Conservation (phyloP, 2,329 filamentous ascomycete species). For the Scedosporium minutisporum region DNA sequence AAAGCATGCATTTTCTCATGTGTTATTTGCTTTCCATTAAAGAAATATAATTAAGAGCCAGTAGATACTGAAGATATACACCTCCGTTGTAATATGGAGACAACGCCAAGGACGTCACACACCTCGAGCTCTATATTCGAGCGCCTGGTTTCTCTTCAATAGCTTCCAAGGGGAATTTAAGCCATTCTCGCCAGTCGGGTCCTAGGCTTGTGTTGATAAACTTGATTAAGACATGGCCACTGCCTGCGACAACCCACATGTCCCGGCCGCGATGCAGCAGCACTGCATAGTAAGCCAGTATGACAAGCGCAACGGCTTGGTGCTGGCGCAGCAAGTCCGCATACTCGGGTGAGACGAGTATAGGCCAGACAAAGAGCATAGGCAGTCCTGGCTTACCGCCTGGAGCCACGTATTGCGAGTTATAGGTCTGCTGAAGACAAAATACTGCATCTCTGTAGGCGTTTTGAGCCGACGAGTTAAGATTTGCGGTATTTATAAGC, state of each 20-base stretch:
- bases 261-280: conserved; percentile 31
- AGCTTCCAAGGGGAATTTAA: neutral
- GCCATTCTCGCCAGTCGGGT: neutral
- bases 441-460: neutral
- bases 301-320: conserved; percentile 32
- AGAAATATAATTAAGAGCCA: no score
- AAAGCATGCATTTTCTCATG: no score
- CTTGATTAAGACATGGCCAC: conserved; percentile 17
- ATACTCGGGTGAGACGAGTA: conserved; percentile 17
- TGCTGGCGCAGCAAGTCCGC: conserved; percentile 23
- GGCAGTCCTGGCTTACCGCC: neutral
- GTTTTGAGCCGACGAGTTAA: neutral
- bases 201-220: neutral
- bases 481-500: neutral
- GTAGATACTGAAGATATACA: no score
- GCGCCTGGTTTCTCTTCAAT: neutral
- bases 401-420: neutral
- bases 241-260: conserved; percentile 29
- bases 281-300: conserved; percentile 40
- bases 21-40: no score
- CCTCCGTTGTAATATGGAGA: no score
- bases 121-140: neutral
- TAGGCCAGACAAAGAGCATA: neutral
- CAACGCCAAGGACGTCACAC: no score
- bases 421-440: neutral